These are phyloP conservation scores for Candolleomyces efflorescens DNA, from an alignment of 768 basidiomycete species.

Conservation along the genomic window DNA sequence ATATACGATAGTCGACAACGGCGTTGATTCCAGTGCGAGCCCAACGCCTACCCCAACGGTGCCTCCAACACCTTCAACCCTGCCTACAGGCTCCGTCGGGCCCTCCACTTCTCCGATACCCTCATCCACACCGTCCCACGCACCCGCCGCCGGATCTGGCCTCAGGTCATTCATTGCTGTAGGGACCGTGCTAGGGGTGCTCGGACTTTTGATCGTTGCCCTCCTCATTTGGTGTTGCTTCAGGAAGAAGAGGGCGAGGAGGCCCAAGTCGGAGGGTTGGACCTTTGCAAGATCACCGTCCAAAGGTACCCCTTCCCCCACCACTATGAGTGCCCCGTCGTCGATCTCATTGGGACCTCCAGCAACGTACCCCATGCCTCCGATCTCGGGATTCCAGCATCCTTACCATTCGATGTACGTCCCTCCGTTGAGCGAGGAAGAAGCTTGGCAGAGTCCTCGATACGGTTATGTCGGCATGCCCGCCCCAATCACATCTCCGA, in stretches of 20 bases:
- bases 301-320: background rate
- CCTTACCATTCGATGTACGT: background rate
- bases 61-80: background rate
- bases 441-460: conserved; percentile 15
- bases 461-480: conserved; percentile 15
- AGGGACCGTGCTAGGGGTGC: conserved; percentile 27
- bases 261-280: conserved; percentile 33
- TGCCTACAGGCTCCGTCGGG: too few relatives aligned
- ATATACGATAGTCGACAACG: background rate
- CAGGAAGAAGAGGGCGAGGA: conserved; percentile 14
- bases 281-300: conserved; percentile 15
- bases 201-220: conserved; percentile 24
- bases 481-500: conserved; percentile 3
- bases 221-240: conserved; percentile 26
- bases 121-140: background rate
- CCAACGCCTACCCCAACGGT: background rate
- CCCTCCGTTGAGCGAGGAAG: background rate
- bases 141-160: too few relatives aligned
- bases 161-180: conserved; percentile 22
- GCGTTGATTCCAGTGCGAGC: background rate
- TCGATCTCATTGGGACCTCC: background rate
- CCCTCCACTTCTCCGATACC: background rate
- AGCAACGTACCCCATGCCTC: conserved; percentile 1
- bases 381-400: background rate
- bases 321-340: background rate